Evolutionary conservation across 495 filamentous ascomycete genomes (phyloP).

Genomic region (Xylaria flabelliformis): DNA sequence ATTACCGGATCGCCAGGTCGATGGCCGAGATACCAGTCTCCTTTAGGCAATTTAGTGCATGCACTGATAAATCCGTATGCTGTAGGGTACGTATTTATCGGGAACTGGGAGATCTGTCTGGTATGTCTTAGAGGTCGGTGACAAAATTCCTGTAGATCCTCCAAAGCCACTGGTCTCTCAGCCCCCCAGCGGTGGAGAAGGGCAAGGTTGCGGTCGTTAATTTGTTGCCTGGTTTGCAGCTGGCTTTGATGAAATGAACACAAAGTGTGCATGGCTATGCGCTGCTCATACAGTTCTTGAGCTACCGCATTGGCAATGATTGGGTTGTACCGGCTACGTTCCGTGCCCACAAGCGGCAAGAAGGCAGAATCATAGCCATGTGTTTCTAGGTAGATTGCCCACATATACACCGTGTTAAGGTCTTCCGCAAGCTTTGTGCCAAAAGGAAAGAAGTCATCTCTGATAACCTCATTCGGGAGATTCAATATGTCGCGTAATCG

Average conservation of each 20-base stretch:
- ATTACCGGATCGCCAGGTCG: constrained; percentile 10
- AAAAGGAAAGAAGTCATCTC: not conserved
- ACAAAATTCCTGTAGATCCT: not conserved
- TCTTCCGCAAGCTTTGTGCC: not conserved
- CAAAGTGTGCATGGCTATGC: not conserved
- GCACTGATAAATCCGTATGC: not conserved
- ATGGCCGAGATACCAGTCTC: constrained; percentile 6
- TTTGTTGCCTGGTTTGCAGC: not conserved
- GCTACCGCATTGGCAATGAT: not conserved
- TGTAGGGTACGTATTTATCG: not conserved
- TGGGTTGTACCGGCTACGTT: not conserved
- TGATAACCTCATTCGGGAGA: not conserved
- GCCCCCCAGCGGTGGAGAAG: not conserved
- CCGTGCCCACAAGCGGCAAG: not conserved
- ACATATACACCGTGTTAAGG: not conserved
- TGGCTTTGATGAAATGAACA: too few species aligned
- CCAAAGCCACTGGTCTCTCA: not conserved
- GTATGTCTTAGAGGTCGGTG: not conserved
- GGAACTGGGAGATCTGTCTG: too few species aligned
- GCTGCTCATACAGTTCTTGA: not conserved
- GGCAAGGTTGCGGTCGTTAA: too few species aligned
- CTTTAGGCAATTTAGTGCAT: not conserved
- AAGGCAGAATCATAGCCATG: not conserved
- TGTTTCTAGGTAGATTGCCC: not conserved
- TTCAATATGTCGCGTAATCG: not conserved